Base-by-base conservation (phyloP, 108 stramenopile species). In the Epithemia pelagica region DNA sequence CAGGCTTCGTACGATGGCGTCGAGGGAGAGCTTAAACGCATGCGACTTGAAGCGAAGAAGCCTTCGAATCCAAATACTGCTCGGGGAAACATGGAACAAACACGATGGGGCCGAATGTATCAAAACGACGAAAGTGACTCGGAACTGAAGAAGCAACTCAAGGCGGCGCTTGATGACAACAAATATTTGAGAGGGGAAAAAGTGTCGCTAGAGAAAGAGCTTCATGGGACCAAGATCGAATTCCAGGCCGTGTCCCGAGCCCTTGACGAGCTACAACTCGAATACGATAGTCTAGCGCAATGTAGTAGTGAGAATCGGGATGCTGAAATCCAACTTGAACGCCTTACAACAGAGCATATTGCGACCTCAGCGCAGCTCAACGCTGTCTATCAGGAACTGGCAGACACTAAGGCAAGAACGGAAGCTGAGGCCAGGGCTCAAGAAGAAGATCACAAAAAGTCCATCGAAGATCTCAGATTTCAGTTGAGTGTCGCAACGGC, bases 291-390 rank as follows among this genome's bases (percentile, higher is more conserved):
- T 57, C 58, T 95, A 33, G 75, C 84, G 32, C 72, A 82, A 5
- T 84, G 82, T 18, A 90, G 81, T 28, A 79, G 82, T 27, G 76
- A 84, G 32, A 90, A 87, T 71, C 85, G 74, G 53, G 94, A 95
- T 65, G 94, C 94, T 5, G 85, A 87, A 66, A 95, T 95, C 28
- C 86, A 90, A 68, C 78, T 95, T 1, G 80, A 89, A 66, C 80
- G 84, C 7, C 66, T 95, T 37, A 85, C 87, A 5, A 79, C 70
- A 62, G 90, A 90, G 69, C 89, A 92, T 64, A 89, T 87, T 55
- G 94, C 94, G 56, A 95, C 87, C 23, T 84, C 87, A 7, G 94
- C 94, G 0, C 89, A 91, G 46, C 67, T 95, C 57, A 91, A 95
- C 72, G 94, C 94, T 8, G 86, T 88, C 2, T 82, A 78, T 59